Evolutionary conservation across 164 flowering plant genomes (phyloP).

Genomic region (Sextonia rubra): DNA sequence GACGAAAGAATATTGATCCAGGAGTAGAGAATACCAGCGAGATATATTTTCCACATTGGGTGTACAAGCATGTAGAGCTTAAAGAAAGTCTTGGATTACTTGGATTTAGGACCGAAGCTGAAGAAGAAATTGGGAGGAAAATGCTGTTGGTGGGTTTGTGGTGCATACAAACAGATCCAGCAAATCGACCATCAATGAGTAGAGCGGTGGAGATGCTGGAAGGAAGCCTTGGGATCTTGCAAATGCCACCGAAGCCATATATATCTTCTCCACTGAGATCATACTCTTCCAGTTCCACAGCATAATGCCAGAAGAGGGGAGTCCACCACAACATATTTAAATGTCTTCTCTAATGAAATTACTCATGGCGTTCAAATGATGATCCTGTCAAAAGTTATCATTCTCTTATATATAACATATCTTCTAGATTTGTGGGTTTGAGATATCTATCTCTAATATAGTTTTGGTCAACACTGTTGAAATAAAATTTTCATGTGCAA

Average conservation of each 20-base stretch:
- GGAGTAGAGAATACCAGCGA: not conserved
- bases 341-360: no score
- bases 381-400: no score
- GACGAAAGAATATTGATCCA: not conserved
- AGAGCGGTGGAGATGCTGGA: constrained; percentile 7
- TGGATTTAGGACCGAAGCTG: not conserved
- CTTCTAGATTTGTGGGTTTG: no score
- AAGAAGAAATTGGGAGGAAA: not conserved
- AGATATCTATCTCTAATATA: no score
- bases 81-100: not conserved
- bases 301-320: not conserved
- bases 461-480: no score
- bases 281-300: no score
- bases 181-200: not conserved
- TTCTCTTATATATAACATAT: no score
- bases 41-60: constrained; percentile 9
- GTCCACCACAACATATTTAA: no score
- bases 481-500: no score
- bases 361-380: no score
- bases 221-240: not conserved
- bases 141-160: constrained; percentile 7
- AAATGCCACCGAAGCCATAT: constrained; percentile 6
- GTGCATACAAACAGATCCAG: constrained; percentile 8
- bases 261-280: not conserved
- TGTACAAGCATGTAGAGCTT: not conserved